A percentile compares a stretch with the other conserved stretches of the same genome.
Conservation (phyloP, 2,329 filamentous ascomycete genomes). For the Sarocladiaceae sp. region DNA sequence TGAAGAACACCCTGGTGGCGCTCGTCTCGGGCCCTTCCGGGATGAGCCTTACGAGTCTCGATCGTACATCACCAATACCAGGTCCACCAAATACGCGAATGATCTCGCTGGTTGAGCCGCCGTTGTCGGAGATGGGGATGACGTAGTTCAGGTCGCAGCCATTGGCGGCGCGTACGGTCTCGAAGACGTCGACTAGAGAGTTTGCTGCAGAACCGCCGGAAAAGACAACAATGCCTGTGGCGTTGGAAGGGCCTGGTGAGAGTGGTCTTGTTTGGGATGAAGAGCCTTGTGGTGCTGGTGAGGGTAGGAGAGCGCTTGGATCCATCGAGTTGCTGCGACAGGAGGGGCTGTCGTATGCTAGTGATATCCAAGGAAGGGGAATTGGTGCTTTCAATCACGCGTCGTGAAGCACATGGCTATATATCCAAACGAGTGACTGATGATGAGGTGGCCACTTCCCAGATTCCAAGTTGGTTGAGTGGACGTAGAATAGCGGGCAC, state of each 20-base stretch:
- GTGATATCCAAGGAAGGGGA: no score
- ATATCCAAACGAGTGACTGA: no score
- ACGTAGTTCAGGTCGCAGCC: conserved; percentile 70
- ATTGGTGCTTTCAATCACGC: no score
- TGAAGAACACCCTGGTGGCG: conserved; percentile 79
- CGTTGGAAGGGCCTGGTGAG: conserved; percentile 12
- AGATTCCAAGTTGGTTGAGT: no score
- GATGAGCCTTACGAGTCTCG: conserved; percentile 81
- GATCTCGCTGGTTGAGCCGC: conserved; percentile 86
- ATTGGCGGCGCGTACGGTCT: conserved; percentile 56
- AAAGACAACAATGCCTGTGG: conserved; percentile 65
- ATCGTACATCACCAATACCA: conserved; percentile 48
- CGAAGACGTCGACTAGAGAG: conserved; percentile 86
- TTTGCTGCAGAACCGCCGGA: conserved; percentile 94
- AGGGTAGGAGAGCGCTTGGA: no score
- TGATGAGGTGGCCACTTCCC: no score
- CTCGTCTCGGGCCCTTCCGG: conserved; percentile 57
- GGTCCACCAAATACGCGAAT: conserved; percentile 93
- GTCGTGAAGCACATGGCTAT: no score
- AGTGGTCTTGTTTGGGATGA: neutral
- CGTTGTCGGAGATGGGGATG: conserved; percentile 94
- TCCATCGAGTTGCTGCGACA: no score
- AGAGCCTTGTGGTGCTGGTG: neutral
- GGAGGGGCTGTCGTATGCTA: no score
- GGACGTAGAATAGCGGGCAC: no score